These are phyloP conservation scores for Botrytis deweyae DNA, from an alignment of 2,329 filamentous ascomycete species.

Conservation along the genomic window DNA sequence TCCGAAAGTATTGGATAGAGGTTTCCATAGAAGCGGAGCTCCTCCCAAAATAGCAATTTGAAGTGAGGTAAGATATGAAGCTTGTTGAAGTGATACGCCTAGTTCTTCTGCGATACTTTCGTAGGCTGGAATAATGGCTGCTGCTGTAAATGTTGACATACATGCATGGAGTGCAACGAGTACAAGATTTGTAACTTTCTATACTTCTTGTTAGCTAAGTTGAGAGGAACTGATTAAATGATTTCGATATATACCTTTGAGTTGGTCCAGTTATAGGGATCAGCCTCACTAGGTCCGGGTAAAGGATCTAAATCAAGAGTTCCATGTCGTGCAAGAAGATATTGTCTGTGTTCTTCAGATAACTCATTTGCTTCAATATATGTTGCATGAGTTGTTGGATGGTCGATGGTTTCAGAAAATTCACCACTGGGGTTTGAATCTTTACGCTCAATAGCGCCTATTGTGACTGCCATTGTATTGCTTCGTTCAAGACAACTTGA, in stretches of 20 bases:
- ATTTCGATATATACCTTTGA: slow-evolving; percentile 45
- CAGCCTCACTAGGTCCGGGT: slow-evolving; percentile 38
- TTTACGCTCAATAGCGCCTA: not conserved
- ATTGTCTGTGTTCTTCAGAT: slow-evolving; percentile 22
- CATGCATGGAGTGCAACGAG: slow-evolving; percentile 53
- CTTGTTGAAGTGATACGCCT: slow-evolving; percentile 44
- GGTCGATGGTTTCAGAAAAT: slow-evolving; percentile 2
- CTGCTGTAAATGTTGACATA: slow-evolving; percentile 53
- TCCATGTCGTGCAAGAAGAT: slow-evolving; percentile 23
- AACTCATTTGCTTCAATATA: slow-evolving; percentile 1
- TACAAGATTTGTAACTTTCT: slow-evolving; percentile 50
- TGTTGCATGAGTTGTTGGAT: slow-evolving; percentile 11
- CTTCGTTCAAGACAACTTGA: not conserved
- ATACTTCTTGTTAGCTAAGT: not conserved
- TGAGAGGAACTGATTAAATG: not conserved
- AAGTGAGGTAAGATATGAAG: slow-evolving; percentile 51
- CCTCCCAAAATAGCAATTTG: slow-evolving; percentile 53
- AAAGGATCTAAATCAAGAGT: slow-evolving; percentile 24
- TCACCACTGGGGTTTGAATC: slow-evolving; percentile 7
- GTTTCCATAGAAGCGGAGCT: slow-evolving; percentile 54
- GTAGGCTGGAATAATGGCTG: slow-evolving; percentile 51
- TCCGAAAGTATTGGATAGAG: slow-evolving; percentile 50
- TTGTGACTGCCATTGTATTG: slow-evolving; percentile 3
- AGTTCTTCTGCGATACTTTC: slow-evolving; percentile 48
- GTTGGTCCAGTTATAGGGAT: slow-evolving; percentile 54